Evolutionary conservation across 2,329 filamentous ascomycete genomes (phyloP), one percentile per base, ranked within the genome.

Genomic region (Coniochaeta pulveracea): DNA sequence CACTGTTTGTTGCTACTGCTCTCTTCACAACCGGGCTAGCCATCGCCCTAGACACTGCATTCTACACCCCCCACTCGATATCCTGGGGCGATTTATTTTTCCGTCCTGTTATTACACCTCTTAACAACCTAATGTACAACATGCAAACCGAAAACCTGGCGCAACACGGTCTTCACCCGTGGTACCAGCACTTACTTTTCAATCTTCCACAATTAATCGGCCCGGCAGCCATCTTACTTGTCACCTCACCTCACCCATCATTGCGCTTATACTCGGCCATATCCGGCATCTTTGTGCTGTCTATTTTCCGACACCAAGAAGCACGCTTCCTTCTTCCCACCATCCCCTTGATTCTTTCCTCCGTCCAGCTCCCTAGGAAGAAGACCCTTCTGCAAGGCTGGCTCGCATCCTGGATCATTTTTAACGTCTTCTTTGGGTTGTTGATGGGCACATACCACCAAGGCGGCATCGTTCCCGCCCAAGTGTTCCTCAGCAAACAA

Each of bases 381-480:
- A 55, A 63, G 24, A 61, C 51, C 8, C 42, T 65, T 3, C 45
- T 69, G 17, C 63, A 63, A n/a, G 40, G 61, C 2, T 80, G 79
- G 76, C 56, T 72, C 4, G 63, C 52, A 0, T 49, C 61, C 2
- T 88, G 82, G 82, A 59, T 85, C 32, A 46, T 67, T 12, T 86
- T 86, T 55, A 88, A 88, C 48, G 38, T 72, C 2, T 51, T 71
- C 5, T 63, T 86, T 3, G 82, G 80, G 4, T 48, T 79, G 0
- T 52, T 89, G 29, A 86, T 88, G 79, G 83, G 83, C n/a, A 61
- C 74, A 4, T 89, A 85, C 48, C 83, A 89, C 52, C 83, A 89
- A 56, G 83, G 80, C 18, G 83, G 83, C 26, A 72, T 88, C 17
- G 68, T 89, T 2, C 80, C 82, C 1, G 76, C 74, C 6, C 83